Percentiles rank a stretch among this genome's conserved stretches.
phyloP scores from a whole-genome alignment of 2,329 filamentous ascomycete species.

The Aspergillus unguis region DNA sequence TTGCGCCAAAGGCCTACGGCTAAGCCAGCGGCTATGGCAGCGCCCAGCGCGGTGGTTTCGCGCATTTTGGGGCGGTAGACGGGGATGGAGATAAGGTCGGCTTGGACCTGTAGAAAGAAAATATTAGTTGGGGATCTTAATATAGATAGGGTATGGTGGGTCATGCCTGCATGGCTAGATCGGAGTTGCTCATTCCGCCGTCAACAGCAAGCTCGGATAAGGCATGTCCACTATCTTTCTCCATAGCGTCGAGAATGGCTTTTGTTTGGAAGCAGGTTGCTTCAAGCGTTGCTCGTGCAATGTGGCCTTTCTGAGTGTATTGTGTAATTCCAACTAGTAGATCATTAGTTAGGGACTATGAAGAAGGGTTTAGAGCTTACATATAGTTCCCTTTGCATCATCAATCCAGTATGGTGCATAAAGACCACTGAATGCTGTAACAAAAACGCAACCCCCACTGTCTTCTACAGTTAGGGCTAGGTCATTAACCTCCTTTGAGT shows the following conservation, averaged over 20 bases:
- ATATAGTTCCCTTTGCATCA: slow-evolving; percentile 85
- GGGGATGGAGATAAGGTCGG: slow-evolving; percentile 74
- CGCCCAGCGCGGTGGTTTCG: slow-evolving; percentile 80
- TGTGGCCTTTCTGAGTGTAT: slow-evolving; percentile 79
- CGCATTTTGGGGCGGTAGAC: slow-evolving; percentile 80
- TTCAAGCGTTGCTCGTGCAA: slow-evolving; percentile 83
- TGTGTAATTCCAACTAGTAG: slow-evolving; percentile 71
- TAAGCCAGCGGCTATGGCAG: slow-evolving; percentile 81
- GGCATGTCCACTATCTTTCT: slow-evolving; percentile 73
- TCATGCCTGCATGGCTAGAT: slow-evolving; percentile 74
- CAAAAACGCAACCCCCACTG: slow-evolving; percentile 80
- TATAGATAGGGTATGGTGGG: background rate
- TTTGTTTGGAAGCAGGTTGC: slow-evolving; percentile 91
- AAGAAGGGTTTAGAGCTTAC: slow-evolving; percentile 41
- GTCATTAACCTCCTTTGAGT: slow-evolving; percentile 61
- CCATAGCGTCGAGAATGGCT: slow-evolving; percentile 91
- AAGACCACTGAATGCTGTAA: slow-evolving; percentile 85
- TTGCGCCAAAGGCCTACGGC: slow-evolving; percentile 73
- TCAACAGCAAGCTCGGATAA: slow-evolving; percentile 79
- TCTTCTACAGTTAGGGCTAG: slow-evolving; percentile 64
- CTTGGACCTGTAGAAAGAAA: slow-evolving; percentile 60
- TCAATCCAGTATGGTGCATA: slow-evolving; percentile 96
- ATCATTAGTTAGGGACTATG: slow-evolving; percentile 5
- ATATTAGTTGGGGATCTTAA: background rate
- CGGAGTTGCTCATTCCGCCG: slow-evolving; percentile 83